Evolutionary conservation across 108 stramenopile genomes (phyloP).

Genomic region (Craspedostauros australis): DNA sequence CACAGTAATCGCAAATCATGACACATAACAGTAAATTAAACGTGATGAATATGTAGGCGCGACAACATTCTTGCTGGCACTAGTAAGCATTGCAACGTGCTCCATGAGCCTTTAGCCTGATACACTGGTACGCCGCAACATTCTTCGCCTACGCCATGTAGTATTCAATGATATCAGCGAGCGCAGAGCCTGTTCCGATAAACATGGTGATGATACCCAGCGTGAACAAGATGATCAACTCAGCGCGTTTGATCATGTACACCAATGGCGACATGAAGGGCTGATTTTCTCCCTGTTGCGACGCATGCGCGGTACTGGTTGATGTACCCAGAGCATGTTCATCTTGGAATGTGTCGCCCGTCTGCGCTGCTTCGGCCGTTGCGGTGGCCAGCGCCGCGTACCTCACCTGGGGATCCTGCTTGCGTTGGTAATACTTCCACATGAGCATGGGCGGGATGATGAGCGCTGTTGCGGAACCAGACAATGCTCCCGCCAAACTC

Average conservation of each 20-base stretch:
- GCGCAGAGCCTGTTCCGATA: slow-evolving; percentile 27
- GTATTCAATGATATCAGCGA: slow-evolving; percentile 32
- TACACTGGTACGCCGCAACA: too few species aligned
- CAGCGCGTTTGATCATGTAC: slow-evolving; percentile 28
- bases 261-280: slow-evolving; percentile 11
- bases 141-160: too few species aligned
- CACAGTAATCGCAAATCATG: too few species aligned
- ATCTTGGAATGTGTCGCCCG: slow-evolving; percentile 1
- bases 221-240: slow-evolving; percentile 22
- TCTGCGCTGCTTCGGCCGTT: neutral
- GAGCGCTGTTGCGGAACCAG: slow-evolving; percentile 55
- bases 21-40: too few species aligned
- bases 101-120: too few species aligned
- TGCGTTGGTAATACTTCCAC: slow-evolving; percentile 37
- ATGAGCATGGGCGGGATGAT: slow-evolving; percentile 61
- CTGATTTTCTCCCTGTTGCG: neutral
- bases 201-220: slow-evolving; percentile 31
- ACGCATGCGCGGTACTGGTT: neutral
- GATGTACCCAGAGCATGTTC: neutral
- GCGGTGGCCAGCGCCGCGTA: neutral
- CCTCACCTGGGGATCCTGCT: neutral
- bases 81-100: too few species aligned
- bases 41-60: too few species aligned
- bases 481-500: slow-evolving; percentile 58
- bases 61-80: too few species aligned